phyloP scores from a whole-genome alignment of 306 rosid genomes.

The Lathyrus tuberosus region DNA sequence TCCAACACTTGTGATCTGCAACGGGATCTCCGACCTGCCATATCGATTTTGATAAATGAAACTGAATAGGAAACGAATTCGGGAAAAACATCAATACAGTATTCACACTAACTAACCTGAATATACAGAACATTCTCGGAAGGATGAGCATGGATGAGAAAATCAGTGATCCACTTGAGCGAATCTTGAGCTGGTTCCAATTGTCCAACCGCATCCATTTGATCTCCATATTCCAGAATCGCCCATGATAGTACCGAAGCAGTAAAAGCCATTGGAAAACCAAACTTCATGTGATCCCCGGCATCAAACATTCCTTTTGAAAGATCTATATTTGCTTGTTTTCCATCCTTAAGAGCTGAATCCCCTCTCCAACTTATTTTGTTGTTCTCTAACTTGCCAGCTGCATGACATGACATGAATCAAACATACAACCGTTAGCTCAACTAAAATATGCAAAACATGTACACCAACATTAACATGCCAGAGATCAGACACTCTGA shows the following conservation, averaged over 20 bases:
- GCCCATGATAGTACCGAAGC: conserved; percentile 93
- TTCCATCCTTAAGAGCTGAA: conserved; percentile 85
- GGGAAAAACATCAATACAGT: conserved; percentile 10
- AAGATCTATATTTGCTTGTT: conserved; percentile 66
- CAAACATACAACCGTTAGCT: conserved; percentile 27
- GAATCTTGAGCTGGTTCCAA: conserved; percentile 68
- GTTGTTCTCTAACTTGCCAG: conserved; percentile 72
- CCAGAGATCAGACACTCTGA: conserved; percentile 3
- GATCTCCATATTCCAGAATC: conserved; percentile 93
- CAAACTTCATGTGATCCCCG: conserved; percentile 94
- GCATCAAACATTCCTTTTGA: conserved; percentile 95
- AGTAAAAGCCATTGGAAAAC: conserved; percentile 92
- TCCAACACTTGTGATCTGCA: conserved; percentile 84
- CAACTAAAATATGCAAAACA: conserved; percentile 7
- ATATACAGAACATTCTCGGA: conserved; percentile 79
- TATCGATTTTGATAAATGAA: conserved; percentile 29
- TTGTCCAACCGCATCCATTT: conserved; percentile 78
- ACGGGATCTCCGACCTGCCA: conserved; percentile 87
- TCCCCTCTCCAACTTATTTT: conserved; percentile 91
- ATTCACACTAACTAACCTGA: conserved; percentile 59
- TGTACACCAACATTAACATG: conserved; percentile 1
- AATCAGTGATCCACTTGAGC: conserved; percentile 95
- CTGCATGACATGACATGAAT: conserved; percentile 47
- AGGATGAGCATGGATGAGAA: conserved; percentile 78
- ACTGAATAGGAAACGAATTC: conserved; percentile 21